phyloP scores from a whole-genome alignment of 805 yeast species.

The Komagataella pseudopastoris region DNA sequence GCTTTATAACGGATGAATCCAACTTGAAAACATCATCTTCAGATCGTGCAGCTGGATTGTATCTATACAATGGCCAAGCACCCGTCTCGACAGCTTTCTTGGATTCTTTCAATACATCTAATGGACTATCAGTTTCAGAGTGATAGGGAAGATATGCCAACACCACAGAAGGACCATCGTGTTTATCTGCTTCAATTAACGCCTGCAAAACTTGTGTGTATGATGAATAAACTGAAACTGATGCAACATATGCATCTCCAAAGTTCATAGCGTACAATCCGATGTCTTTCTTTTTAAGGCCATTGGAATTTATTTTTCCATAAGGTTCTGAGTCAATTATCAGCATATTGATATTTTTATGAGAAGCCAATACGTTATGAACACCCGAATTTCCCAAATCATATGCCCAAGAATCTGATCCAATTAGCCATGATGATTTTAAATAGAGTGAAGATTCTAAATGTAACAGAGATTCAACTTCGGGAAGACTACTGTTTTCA shows the following conservation, averaged over 20 bases:
- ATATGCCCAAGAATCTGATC: constrained; percentile 92
- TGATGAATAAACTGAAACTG: constrained; percentile 86
- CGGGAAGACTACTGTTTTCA: not conserved
- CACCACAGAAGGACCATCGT: constrained; percentile 82
- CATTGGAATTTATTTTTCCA: constrained; percentile 23
- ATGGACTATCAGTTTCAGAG: constrained; percentile 50
- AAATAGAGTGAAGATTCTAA: constrained; percentile 30
- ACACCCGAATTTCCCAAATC: constrained; percentile 89
- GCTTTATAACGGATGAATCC: constrained; percentile 73
- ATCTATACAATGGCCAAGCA: constrained; percentile 93
- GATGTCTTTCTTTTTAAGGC: constrained; percentile 72
- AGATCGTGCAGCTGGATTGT: constrained; percentile 45
- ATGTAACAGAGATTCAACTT: constrained; percentile 21
- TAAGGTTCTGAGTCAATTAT: constrained; percentile 79
- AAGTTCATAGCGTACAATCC: constrained; percentile 93
- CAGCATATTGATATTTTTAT: constrained; percentile 69
- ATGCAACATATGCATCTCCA: constrained; percentile 82
- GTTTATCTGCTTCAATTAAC: constrained; percentile 77
- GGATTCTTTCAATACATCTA: constrained; percentile 72
- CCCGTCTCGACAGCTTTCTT: constrained; percentile 86
- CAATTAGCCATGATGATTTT: constrained; percentile 68
- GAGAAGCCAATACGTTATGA: constrained; percentile 68
- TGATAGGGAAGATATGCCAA: constrained; percentile 79
- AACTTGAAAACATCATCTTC: constrained; percentile 52
- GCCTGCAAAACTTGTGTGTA: constrained; percentile 89